phyloP scores from a whole-genome alignment of 2,329 filamentous ascomycete genomes.

The Pseudogymnoascus sp. region DNA sequence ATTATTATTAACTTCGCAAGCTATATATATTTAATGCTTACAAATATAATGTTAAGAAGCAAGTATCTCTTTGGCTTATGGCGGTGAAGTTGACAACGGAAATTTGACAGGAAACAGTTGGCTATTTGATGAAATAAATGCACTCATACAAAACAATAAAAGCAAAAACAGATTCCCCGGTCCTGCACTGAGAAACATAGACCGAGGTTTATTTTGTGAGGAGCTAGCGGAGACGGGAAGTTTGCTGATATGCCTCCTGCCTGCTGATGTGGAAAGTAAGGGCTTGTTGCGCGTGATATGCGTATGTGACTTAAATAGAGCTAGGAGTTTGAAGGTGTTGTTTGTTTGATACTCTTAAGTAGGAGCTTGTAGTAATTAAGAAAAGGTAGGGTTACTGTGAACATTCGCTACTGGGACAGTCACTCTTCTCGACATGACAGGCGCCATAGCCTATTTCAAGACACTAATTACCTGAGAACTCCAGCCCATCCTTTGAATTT shows the following conservation, averaged over 20 bases:
- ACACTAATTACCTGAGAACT: neutral
- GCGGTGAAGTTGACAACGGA: neutral
- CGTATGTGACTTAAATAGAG: neutral
- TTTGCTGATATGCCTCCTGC: neutral
- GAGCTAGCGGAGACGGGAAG: neutral
- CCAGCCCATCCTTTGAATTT: neutral
- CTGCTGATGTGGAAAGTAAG: neutral
- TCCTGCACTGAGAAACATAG: neutral
- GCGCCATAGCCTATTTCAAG: neutral
- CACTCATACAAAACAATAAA: neutral
- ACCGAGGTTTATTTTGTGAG: neutral
- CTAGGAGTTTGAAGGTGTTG: neutral
- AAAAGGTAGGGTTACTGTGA: neutral
- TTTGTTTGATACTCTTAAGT: neutral
- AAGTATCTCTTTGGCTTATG: neutral
- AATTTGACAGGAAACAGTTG: neutral
- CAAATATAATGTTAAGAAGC: neutral
- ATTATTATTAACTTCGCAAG: neutral
- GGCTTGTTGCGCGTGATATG: neutral
- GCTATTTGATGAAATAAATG: neutral
- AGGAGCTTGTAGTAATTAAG: neutral
- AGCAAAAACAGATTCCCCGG: neutral
- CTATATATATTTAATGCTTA: neutral
- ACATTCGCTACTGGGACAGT: neutral
- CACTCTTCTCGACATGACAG: neutral